phyloP scores from a whole-genome alignment of 192 early-diverging fungal species.

The Coemansia pectinata region DNA sequence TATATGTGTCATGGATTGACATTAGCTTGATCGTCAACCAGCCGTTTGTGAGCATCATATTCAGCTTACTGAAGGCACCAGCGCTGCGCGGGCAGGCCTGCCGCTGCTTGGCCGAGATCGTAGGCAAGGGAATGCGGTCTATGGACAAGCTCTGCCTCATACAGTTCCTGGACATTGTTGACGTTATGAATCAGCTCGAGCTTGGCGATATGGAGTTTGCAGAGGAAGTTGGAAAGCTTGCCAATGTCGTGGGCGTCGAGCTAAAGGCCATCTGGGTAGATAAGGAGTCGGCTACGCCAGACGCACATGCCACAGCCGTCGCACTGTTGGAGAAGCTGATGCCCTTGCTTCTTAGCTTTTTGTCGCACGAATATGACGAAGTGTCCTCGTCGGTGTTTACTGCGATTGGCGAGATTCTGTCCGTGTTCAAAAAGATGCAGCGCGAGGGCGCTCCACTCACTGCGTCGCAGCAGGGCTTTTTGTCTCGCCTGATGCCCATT shows the following conservation, averaged over 20 bases:
- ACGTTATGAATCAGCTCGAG: constrained; percentile 43
- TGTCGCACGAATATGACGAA: constrained; percentile 84
- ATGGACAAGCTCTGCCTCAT: constrained; percentile 87
- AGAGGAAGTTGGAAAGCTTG: constrained; percentile 43
- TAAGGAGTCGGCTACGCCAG: constrained; percentile 33
- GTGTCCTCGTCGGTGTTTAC: constrained; percentile 73
- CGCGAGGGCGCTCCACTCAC: constrained; percentile 35
- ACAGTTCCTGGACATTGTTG: constrained; percentile 60
- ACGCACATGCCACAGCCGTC: constrained; percentile 55
- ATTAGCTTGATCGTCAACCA: constrained; percentile 87
- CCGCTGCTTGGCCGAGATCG: constrained; percentile 81
- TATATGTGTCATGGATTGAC: constrained; percentile 96
- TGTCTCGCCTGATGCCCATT: constrained; percentile 49
- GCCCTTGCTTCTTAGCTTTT: constrained; percentile 75
- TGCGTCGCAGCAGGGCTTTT: constrained; percentile 27
- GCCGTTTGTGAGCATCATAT: constrained; percentile 72
- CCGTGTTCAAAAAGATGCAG: constrained; percentile 62
- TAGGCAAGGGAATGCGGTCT: constrained; percentile 91
- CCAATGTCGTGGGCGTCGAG: constrained; percentile 44
- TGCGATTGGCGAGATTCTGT: constrained; percentile 70
- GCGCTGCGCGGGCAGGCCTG: constrained; percentile 73
- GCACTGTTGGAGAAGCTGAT: constrained; percentile 73
- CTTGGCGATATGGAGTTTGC: constrained; percentile 43
- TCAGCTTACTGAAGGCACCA: constrained; percentile 65
- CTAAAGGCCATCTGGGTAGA: constrained; percentile 46